phyloP scores from a whole-genome alignment of 345 rosid species.

The Litchi chinensis region DNA sequence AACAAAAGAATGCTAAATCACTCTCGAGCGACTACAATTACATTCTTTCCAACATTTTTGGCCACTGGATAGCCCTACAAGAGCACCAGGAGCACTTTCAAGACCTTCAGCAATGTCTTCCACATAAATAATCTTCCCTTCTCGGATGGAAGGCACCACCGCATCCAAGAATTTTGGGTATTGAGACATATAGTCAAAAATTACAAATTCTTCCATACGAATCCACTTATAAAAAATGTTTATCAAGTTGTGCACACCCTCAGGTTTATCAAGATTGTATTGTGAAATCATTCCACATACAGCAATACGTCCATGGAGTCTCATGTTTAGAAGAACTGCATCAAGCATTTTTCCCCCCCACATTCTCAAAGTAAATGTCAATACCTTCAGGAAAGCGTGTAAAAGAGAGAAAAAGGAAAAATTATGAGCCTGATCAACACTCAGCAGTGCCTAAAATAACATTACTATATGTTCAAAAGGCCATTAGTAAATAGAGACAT shows the following conservation, averaged over 20 bases:
- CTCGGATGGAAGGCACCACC: slow-evolving; percentile 44
- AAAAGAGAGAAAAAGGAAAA: background rate
- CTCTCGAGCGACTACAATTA: too few species aligned
- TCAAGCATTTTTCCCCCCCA: slow-evolving; percentile 72
- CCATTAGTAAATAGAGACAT: background rate
- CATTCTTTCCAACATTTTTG: too few species aligned
- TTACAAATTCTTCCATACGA: slow-evolving; percentile 45
- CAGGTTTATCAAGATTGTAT: slow-evolving; percentile 26
- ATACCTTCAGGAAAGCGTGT: slow-evolving; percentile 66
- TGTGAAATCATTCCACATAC: slow-evolving; percentile 49
- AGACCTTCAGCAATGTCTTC: slow-evolving; percentile 56
- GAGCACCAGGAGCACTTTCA: slow-evolving; percentile 51
- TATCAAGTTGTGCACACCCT: slow-evolving; percentile 37
- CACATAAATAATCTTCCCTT: slow-evolving; percentile 50
- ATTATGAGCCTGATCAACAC: too few species aligned
- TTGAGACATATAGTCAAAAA: slow-evolving; percentile 31
- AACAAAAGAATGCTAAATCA: too few species aligned
- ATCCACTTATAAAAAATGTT: slow-evolving; percentile 29
- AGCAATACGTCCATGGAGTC: slow-evolving; percentile 51
- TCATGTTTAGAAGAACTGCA: slow-evolving; percentile 63
- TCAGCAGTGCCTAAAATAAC: background rate
- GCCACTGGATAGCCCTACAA: slow-evolving; percentile 39
- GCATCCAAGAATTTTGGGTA: slow-evolving; percentile 42
- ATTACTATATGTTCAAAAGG: background rate
- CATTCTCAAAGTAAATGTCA: slow-evolving; percentile 65